Conservation (phyloP, 139 green algal genomes). For the Zygnema cylindricum region DNA sequence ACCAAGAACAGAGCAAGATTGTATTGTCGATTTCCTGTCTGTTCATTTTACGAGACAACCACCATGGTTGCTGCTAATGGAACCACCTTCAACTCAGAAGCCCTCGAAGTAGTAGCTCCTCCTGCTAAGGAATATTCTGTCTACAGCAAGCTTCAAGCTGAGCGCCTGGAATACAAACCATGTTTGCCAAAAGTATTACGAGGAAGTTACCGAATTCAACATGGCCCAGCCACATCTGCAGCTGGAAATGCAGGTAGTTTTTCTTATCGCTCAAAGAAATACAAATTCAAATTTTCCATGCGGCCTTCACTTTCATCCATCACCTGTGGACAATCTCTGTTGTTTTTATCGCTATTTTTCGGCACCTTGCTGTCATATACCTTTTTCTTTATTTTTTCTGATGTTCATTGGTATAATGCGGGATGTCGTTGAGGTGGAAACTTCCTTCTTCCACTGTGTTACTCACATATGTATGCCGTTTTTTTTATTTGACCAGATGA, state of each 20-base stretch:
- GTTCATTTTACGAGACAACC: too few relatives aligned
- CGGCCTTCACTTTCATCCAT: neutral
- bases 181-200: constrained; percentile 27
- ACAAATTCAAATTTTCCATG: neutral
- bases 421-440: neutral
- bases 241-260: constrained; percentile 46
- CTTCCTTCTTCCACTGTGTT: constrained; percentile 15
- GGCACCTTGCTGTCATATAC: neutral
- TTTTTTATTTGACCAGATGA: constrained; percentile 16
- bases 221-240: constrained; percentile 37
- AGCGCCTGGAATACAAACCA: constrained; percentile 37
- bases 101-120: neutral
- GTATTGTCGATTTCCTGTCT: too few relatives aligned
- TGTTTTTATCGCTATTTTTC: neutral
- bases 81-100: neutral
- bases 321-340: neutral
- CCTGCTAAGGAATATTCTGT: constrained; percentile 32
- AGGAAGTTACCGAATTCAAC: neutral
- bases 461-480: neutral
- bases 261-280: too few relatives aligned
- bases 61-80: neutral
- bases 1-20: too few relatives aligned
- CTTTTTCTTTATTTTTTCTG: constrained; percentile 9
- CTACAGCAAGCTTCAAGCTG: constrained; percentile 50
- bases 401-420: neutral